Evolutionary conservation across 345 rosid species (phyloP), one percentile per base, ranked within the genome.

Genomic region (Pistacia atlantica): DNA sequence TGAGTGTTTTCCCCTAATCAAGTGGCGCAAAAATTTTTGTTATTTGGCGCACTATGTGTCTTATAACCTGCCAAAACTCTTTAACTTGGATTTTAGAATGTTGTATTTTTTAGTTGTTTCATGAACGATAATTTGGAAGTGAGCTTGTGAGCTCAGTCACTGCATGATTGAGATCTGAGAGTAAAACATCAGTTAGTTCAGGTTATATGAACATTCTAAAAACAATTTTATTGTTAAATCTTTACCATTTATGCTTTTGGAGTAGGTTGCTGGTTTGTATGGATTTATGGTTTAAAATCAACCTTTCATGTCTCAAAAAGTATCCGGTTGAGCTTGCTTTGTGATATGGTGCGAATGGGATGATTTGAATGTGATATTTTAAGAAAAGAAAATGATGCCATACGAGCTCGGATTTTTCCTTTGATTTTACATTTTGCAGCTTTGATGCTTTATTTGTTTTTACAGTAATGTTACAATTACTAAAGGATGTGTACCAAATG

Each of bases 101-200:
- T 55, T 77, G 79, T 79, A 77, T 58, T 49, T 54, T 73, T 61
- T 5, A 18, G 61, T 11, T 62, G 62, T 56, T 71, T 78, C 55
- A 8, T 73, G 55, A 69, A 70, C 46, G 54, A 35, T 13, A 14
- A 14, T 72, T 54, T 61, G 38, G 17, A 63, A 59, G 71, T 52
- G 59, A 57, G 64, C 68, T 14, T 31, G 11, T 48, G 60, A 37
- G 65, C 51, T 60, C 51, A 8, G 11, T 49, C 6, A 10, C 0
- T 12, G 4, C 0, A 11, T 31, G 59, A 11, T 63, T 51, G 48
- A 25, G 25, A 25, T 25, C 25, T 25, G 25, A 31, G 54, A 73
- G 60, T 11, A 51, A 42, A 11, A 28, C 46, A 17, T 25, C 25
- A 25, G 25, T 28, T 62, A 60, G 46, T 45, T 46, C 17, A 5